Evolutionary conservation across 768 basidiomycete species (phyloP), one percentile per base, ranked within the genome.

Genomic region (Lyophyllum decastes): DNA sequence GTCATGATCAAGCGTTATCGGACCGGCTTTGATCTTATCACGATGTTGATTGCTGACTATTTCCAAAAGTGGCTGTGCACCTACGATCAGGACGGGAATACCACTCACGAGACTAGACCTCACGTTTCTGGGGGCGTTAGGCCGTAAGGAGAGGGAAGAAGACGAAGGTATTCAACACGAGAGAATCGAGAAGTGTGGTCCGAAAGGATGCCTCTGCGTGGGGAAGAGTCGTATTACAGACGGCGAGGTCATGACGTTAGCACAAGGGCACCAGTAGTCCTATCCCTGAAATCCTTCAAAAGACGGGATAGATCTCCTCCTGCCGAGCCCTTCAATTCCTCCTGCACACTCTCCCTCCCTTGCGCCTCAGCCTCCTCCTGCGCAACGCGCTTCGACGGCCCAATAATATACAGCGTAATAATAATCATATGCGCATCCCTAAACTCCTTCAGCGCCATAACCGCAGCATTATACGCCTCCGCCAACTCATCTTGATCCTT

Each of bases 341-440:
- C 21, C 11, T 7, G 21, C 30, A 17, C 10, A 24, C 17, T 44
- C 27, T 56, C 59, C 22, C 11, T n/a, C 14, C 54, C 54, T 4
- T 46, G 46, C n/a, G n/a, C 40, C 46, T 55, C 54, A n/a, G 54
- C 54, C 25, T 55, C 50, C 25, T 60, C 59, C 25, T 38, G 38
- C 12, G 45, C 49, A 3, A 56, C 27, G 17, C 59, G 47, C 16
- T 41, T 71, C 8, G 92, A 88, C 35, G 91, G 93, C 24, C 81
- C 82, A 33, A 94, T 78, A 61, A 95, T 91, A 67, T 92, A 95
- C 43, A 88, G 64, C 27, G 88, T 80, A 25, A 86, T 90, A 52
- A 95, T 86, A 21, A 82, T 78, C 73, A 94, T 86, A 72, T 95
- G 93, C 14, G 82, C 83, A 61, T 94, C 90, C 45, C 93, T 76